Base-by-base conservation (phyloP, 1,284 basidiomycete genomes). In the Sphaerobolus stellatus region DNA sequence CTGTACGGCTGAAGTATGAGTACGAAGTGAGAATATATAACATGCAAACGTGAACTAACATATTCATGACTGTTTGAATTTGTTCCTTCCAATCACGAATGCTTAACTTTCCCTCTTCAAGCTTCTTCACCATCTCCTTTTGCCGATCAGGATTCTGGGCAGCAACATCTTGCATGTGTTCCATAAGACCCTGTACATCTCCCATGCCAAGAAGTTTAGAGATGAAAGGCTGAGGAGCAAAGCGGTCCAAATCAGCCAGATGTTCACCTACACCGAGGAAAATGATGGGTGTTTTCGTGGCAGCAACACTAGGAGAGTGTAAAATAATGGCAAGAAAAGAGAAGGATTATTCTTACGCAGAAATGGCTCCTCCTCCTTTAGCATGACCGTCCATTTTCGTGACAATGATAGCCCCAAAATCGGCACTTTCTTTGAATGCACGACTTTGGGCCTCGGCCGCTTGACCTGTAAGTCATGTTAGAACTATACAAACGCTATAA, bases 321-420 rank as follows among this genome's bases (percentile, higher is more conserved):
- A 46, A 34, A 22, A 56, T 56, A 50, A 57, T 41, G 54, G 53
- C 52, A 60, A 56, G 46, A 38, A 58, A 56, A 55, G 30, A 36
- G 44, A 9, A 48, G 22, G 48, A 57, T 50, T 33, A 3, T 30
- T 80, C 91, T 61, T 72, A 95, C 94, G 96, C 96, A 46, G 97
- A 99, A 60, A 99, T 99, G 31, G 97, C 97, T 57, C 97, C 97
- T 72, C 97, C 97, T 61, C 97, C 97, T 71, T 98, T 99, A 1
- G 97, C 97, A 68, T 99, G 97, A 5, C 97, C 97, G 65, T 99
- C 97, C 83, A 99, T 94, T 75, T 99, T 99, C 22, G 97, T 99
- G 18, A 99, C 96, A 61, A 99, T 97, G 64, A 99, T 99, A 1
- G 96, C 95, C 62, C 96, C 97, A 70, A 98, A 99, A 67, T 97